A percentile compares a stretch with the other conserved stretches of the same genome.
These are phyloP conservation scores for Diaporthe batatas DNA, from an alignment of 2,329 filamentous ascomycete genomes.

Conservation along the genomic window DNA sequence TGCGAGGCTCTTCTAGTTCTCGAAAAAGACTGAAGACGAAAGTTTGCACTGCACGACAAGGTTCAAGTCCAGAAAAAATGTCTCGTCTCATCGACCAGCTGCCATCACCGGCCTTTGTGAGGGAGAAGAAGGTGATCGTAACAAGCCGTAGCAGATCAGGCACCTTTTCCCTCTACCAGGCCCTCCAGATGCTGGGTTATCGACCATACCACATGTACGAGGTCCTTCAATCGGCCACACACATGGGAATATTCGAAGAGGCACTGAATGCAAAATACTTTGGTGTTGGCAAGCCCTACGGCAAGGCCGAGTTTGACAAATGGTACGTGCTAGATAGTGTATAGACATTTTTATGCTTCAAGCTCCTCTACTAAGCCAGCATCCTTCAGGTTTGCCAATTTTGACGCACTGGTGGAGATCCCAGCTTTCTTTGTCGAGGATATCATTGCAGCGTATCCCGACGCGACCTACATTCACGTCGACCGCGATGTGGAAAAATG, in stretches of 20 bases:
- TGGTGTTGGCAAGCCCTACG: constrained; percentile 50
- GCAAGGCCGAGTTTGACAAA: constrained; percentile 55
- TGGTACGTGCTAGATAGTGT: constrained; percentile 49
- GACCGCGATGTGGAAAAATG: constrained; percentile 53
- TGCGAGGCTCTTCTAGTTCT: neutral
- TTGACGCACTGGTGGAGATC: constrained; percentile 49
- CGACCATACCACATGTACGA: constrained; percentile 55
- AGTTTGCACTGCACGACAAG: neutral
- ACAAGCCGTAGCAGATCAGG: constrained; percentile 51
- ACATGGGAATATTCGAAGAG: constrained; percentile 49
- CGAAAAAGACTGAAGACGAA: neutral
- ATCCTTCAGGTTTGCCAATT: too few species aligned
- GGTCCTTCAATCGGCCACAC: constrained; percentile 45
- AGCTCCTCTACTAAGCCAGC: too few species aligned
- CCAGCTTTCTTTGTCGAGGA: constrained; percentile 51
- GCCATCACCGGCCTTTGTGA: constrained; percentile 49
- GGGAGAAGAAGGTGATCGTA: constrained; percentile 53
- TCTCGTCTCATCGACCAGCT: constrained; percentile 52
- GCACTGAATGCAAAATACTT: constrained; percentile 49
- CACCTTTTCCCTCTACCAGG: constrained; percentile 52
- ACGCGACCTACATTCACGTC: constrained; percentile 54
- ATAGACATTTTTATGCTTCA: too few species aligned
- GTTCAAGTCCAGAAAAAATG: constrained; percentile 46
- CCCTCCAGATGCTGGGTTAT: constrained; percentile 53
- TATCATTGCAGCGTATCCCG: constrained; percentile 50